Evolutionary conservation across 148 eudicot genomes (phyloP), one percentile per base, ranked within the genome.

Genomic region (Rhododendron vialii): DNA sequence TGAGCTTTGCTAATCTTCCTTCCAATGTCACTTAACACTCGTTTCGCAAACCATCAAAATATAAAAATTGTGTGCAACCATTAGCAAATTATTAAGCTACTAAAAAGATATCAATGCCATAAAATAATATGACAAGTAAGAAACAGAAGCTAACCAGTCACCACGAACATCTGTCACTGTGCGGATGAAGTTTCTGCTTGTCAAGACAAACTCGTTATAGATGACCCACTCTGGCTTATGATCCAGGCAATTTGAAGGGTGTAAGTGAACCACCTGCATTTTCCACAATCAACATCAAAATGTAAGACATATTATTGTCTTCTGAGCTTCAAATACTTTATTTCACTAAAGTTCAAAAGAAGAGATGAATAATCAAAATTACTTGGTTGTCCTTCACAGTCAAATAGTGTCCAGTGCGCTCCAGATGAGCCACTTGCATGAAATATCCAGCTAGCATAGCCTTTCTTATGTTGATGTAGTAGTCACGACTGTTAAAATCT

Each of bases 141-240:
- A 79, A 59, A 83, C 67, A 78, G 48, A 43, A 78, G 85, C 98
- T 92, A 69, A 97, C 99, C 99, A 97, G 89, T 97, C 99, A 17
- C 99, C 99, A 84, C 95, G 95, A 76, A 97, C 84, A 91, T 97
- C 99, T 57, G 98, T 94, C 30, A 97, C 99, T 22, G 98, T 97
- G n/a, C 99, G 96, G 82, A 97, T 97, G 88, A 94, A 97, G 88
- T 93, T 95, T 89, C 99, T 90, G 91, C 93, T 97, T 10, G 99
- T 95, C 65, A 95, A 89, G 75, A 97, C 99, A 90, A 95, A 97
- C 88, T 97, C 99, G 57, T 97, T 95, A 89, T 97, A 97, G 50
- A 97, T 97, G 53, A 97, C 99, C 99, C 99, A 97, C 87, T 97
- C 99, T 13, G 99, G 98, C 91, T 97, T 97, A 87, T 97, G 99